Evolutionary conservation across 2,329 filamentous ascomycete genomes (phyloP).

Genomic region (Allantophomopsis cytisporea): DNA sequence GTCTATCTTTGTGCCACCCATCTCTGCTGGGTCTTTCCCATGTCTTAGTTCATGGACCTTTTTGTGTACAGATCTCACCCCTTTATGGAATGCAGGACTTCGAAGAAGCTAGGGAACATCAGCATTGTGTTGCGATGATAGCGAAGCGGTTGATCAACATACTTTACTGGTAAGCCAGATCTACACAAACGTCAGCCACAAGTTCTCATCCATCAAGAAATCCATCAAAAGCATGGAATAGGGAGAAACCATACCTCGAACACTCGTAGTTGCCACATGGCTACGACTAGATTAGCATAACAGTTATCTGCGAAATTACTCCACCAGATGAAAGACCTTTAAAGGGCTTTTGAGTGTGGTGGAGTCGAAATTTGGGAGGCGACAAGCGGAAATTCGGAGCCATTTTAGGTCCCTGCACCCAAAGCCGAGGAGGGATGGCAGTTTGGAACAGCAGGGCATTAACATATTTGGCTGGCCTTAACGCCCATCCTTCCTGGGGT

Average conservation of each 20-base stretch:
- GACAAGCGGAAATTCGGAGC: too few species aligned
- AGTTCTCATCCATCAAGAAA: background rate
- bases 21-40: constrained; percentile 31
- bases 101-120: constrained; percentile 28
- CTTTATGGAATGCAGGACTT: constrained; percentile 38
- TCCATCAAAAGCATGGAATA: background rate
- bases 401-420: too few species aligned
- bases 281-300: background rate
- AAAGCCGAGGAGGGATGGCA: too few species aligned
- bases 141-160: constrained; percentile 2
- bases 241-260: constrained; percentile 19
- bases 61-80: constrained; percentile 32
- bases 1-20: constrained; percentile 32
- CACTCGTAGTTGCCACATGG: constrained; percentile 5
- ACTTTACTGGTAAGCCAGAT: constrained; percentile 14
- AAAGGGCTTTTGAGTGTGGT: too few species aligned
- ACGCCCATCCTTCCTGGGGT: too few species aligned
- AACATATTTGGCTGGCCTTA: too few species aligned
- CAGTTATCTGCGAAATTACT: too few species aligned
- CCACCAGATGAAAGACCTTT: too few species aligned
- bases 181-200: constrained; percentile 1
- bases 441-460: too few species aligned
- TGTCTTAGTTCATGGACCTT: constrained; percentile 22
- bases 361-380: too few species aligned
- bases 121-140: background rate